Percentiles rank a stretch among this genome's conserved stretches.
phyloP scores from a whole-genome alignment of 2,329 filamentous ascomycete genomes.

The Leptographium procerum region DNA sequence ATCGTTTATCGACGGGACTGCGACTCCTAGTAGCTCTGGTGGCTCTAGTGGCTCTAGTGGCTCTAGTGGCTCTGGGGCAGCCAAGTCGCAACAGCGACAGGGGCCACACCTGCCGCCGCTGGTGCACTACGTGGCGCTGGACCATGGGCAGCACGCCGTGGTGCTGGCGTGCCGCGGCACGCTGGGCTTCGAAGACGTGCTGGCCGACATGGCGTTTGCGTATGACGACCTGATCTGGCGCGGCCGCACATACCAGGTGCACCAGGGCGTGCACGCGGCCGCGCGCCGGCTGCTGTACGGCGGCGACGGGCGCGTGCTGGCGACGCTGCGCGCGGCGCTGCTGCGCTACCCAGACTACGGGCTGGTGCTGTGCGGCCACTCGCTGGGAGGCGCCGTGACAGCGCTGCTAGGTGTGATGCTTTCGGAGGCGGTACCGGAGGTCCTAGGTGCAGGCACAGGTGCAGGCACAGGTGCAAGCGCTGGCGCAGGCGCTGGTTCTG shows the following conservation, averaged over 20 bases:
- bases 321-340: conserved; percentile 53
- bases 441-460: too few species aligned
- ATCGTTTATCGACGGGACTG: conserved; percentile 52
- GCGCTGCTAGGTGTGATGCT: conserved; percentile 61
- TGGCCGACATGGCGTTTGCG: conserved; percentile 64
- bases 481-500: too few species aligned
- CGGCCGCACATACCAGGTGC: conserved; percentile 54
- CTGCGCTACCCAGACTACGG: conserved; percentile 59
- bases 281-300: conserved; percentile 57
- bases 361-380: conserved; percentile 58
- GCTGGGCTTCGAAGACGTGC: conserved; percentile 60
- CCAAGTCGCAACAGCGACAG: conserved; percentile 29
- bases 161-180: conserved; percentile 64
- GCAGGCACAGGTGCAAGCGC: too few species aligned
- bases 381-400: conserved; percentile 57
- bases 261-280: conserved; percentile 65
- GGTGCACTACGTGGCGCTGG: conserved; percentile 62
- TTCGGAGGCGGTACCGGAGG: conserved; percentile 40
- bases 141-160: conserved; percentile 60
- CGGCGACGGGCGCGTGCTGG: conserved; percentile 53
- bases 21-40: conserved; percentile 30
- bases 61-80: conserved; percentile 52
- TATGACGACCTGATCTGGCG: conserved; percentile 57
- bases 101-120: conserved; percentile 52
- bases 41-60: conserved; percentile 40